Base-by-base conservation (phyloP, 139 green algal species). In the Pseudopediastrum boryanum region DNA sequence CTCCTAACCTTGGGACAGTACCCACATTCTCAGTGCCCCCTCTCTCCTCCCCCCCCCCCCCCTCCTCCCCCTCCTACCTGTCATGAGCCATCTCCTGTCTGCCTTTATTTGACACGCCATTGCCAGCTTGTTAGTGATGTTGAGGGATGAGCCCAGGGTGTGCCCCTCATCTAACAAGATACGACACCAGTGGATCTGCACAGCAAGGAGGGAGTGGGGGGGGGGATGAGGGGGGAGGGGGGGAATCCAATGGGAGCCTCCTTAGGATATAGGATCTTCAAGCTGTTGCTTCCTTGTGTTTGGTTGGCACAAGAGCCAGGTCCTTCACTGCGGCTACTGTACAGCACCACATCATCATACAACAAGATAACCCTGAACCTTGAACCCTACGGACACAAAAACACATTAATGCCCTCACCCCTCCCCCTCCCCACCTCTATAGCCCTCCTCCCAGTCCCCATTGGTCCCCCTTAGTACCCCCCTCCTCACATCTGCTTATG, bases 91-190 rank as follows among this genome's bases (percentile, higher is more conserved):
- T 8, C 94, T 81, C 5, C 92, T 72, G 70, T 96, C 92, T 9
- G 95, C 92, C 2, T 52, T 85, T 43, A 99, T 84, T 27, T 75
- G 41, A 27, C 66, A 46, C 66, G 86, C 86, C 89, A 94, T 91
- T 25, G 80, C 58, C 51, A 97, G 91, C 83, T 92, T 93, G 86
- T 94, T 97, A 72, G 95, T 99, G 58, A 95, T 85, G 36, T 70
- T 21, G 29, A 93, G 77, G 36, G 67, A 86, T 3, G 82, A 74
- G 25, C 83, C 86, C 33, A 99, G 84, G 54, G 88, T 88, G 88
- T 99, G 96, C 29, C 96, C 96, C 81, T 99, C 96, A 75, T 99
- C 96, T 39, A 99, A 65, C 13, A 99, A 80, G 0, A 98, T 38
- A 3, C 96, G 86, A 79, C 94, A 86, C 92, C 93, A 99, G 82